A percentile compares a stretch with the other conserved stretches of the same genome.
Evolutionary conservation across 2,329 filamentous ascomycete genomes (phyloP).

Genomic region (Trichophyton benhamiae): DNA sequence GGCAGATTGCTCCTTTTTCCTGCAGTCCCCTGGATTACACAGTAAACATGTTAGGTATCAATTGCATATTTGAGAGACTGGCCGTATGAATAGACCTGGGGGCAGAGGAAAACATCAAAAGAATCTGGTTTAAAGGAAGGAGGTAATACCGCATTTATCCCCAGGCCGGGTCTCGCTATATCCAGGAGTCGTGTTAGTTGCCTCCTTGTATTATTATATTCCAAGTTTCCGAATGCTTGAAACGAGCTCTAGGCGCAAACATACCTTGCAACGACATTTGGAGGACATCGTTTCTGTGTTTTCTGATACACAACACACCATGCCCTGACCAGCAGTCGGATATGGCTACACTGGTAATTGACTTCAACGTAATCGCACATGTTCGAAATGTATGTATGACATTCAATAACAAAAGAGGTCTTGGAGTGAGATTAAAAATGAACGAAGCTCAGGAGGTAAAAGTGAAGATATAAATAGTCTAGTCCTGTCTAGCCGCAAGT

Average conservation of each 20-base stretch:
- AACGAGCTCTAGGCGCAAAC: slow-evolving; percentile 5
- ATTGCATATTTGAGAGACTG: neutral
- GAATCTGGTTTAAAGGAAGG: neutral
- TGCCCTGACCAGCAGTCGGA: slow-evolving; percentile 43
- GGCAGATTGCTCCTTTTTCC: neutral
- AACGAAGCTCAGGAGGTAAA: neutral
- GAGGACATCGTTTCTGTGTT: slow-evolving; percentile 44
- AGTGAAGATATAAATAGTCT: slow-evolving; percentile 1
- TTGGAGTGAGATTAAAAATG: neutral
- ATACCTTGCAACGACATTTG: slow-evolving; percentile 43
- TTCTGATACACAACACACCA: slow-evolving; percentile 41
- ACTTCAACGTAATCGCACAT: slow-evolving; percentile 52
- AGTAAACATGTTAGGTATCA: neutral
- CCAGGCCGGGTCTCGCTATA: slow-evolving; percentile 16
- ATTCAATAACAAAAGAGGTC: neutral
- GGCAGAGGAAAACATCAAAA: neutral
- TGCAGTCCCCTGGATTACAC: slow-evolving; percentile 1
- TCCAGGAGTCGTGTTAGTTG: neutral
- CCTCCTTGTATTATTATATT: neutral
- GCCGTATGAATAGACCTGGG: neutral
- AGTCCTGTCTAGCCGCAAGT: neutral
- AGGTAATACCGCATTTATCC: slow-evolving; percentile 16
- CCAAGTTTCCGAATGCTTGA: neutral
- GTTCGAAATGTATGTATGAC: slow-evolving; percentile 10
- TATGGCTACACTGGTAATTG: slow-evolving; percentile 44